These are phyloP conservation scores for Parasitella parasitica DNA, from an alignment of 371 early-diverging fungal genomes.

Conservation along the genomic window DNA sequence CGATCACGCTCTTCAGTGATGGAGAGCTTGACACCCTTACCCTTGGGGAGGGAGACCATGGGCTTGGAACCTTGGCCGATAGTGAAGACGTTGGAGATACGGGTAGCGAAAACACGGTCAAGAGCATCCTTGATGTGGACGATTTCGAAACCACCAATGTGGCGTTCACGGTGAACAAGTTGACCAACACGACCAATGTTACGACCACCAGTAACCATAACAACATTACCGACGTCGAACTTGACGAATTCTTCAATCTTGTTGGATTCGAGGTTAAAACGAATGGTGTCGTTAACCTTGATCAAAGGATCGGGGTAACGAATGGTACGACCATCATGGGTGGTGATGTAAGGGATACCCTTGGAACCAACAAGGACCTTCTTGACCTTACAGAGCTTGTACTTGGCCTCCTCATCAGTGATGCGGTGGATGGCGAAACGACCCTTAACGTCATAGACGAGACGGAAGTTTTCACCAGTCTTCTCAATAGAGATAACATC, in stretches of 20 bases:
- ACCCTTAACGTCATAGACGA: slow-evolving; percentile 98
- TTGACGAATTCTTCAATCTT: slow-evolving; percentile 95
- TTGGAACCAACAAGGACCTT: slow-evolving; percentile 92
- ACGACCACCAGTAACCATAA: slow-evolving; percentile 97
- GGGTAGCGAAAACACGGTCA: slow-evolving; percentile 89
- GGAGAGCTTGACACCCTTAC: slow-evolving; percentile 36
- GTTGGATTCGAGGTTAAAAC: slow-evolving; percentile 92
- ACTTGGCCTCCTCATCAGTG: slow-evolving; percentile 97
- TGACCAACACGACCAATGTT: slow-evolving; percentile 99
- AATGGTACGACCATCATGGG: slow-evolving; percentile 99
- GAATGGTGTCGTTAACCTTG: slow-evolving; percentile 99
- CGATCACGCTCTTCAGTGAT: slow-evolving; percentile 94
- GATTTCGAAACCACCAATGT: slow-evolving; percentile 97
- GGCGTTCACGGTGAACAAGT: slow-evolving; percentile 96
- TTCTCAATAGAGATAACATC: slow-evolving; percentile 99
- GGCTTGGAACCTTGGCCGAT: slow-evolving; percentile 81
- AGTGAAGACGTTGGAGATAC: slow-evolving; percentile 90
- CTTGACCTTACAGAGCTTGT: slow-evolving; percentile 99
- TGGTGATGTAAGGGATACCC: slow-evolving; percentile 96
- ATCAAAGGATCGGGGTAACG: slow-evolving; percentile 99
- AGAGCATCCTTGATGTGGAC: slow-evolving; percentile 91
- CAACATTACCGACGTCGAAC: slow-evolving; percentile 96
- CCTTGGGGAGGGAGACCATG: slow-evolving; percentile 79
- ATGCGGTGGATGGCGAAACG: slow-evolving; percentile 99
- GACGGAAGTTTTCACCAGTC: slow-evolving; percentile 99